Percentiles rank a stretch among this genome's conserved stretches.
phyloP scores from a whole-genome alignment of 2,329 filamentous ascomycete species.

The Ascochyta pisi region DNA sequence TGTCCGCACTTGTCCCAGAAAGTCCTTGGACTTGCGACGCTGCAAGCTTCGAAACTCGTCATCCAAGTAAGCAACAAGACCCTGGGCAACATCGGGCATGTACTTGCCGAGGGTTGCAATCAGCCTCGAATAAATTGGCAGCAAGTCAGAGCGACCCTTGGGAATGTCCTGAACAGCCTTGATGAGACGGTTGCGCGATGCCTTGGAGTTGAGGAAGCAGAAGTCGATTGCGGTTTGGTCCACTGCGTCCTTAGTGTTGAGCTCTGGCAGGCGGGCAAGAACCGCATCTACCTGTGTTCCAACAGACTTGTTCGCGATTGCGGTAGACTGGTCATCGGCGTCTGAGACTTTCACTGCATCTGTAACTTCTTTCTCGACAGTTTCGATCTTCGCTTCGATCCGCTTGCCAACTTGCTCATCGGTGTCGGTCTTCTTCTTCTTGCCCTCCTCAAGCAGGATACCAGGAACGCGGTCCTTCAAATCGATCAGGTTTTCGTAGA shows the following conservation, averaged over 20 bases:
- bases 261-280: slow-evolving; percentile 83
- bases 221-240: slow-evolving; percentile 96
- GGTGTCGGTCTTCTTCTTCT: slow-evolving; percentile 86
- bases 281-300: slow-evolving; percentile 95
- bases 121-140: slow-evolving; percentile 90
- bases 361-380: slow-evolving; percentile 51
- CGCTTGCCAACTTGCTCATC: slow-evolving; percentile 87
- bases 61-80: slow-evolving; percentile 88
- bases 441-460: slow-evolving; percentile 90
- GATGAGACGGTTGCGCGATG: slow-evolving; percentile 90
- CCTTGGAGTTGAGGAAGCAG: slow-evolving; percentile 98
- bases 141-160: slow-evolving; percentile 88
- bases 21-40: slow-evolving; percentile 96
- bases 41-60: slow-evolving; percentile 97
- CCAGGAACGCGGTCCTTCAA: slow-evolving; percentile 94
- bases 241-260: slow-evolving; percentile 89
- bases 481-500: slow-evolving; percentile 96
- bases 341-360: slow-evolving; percentile 60
- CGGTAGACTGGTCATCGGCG: slow-evolving; percentile 83
- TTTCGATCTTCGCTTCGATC: slow-evolving; percentile 56
- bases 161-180: slow-evolving; percentile 94
- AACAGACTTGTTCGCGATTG: slow-evolving; percentile 96
- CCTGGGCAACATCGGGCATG: slow-evolving; percentile 92
- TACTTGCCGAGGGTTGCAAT: slow-evolving; percentile 93
- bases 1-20: slow-evolving; percentile 89